Evolutionary conservation across 495 filamentous ascomycete species (phyloP).

Genomic region (Aspergillus heteromorphus): DNA sequence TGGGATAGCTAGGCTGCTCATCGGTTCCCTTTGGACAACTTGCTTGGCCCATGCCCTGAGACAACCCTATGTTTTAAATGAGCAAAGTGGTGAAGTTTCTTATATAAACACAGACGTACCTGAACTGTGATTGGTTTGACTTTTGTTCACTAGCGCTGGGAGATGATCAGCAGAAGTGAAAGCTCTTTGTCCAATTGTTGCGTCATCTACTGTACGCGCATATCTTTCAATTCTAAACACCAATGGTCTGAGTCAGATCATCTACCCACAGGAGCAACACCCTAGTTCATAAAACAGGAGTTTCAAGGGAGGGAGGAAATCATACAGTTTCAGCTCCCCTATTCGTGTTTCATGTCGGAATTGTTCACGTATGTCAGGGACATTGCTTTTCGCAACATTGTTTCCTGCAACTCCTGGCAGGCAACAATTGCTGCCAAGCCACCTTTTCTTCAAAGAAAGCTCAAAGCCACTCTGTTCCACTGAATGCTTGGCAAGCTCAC

Average conservation of each 20-base stretch:
- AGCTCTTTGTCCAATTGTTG: not conserved
- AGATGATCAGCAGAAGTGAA: not conserved
- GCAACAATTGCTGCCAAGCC: conserved; percentile 74
- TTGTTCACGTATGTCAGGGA: conserved; percentile 84
- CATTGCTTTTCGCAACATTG: conserved; percentile 89
- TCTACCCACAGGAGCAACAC: too few relatives aligned
- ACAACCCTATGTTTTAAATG: not conserved
- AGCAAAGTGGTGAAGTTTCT: not conserved
- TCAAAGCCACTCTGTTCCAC: conserved; percentile 95
- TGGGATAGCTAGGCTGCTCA: not conserved
- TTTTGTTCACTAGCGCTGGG: not conserved
- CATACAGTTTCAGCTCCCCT: conserved; percentile 79
- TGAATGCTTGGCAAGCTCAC: conserved; percentile 92
- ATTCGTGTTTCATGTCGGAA: conserved; percentile 80
- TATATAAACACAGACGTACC: not conserved
- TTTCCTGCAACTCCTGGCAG: conserved; percentile 75
- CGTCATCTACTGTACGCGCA: not conserved
- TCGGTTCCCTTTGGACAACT: not conserved
- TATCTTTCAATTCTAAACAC: conserved; percentile 22
- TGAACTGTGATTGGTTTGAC: not conserved
- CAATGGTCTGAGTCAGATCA: conserved; percentile 10
- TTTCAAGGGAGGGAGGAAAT: conserved; percentile 1
- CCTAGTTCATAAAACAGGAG: not conserved
- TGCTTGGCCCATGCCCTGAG: not conserved
- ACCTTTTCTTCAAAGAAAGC: conserved; percentile 76